Evolutionary conservation across 1,284 basidiomycete genomes (phyloP).

Genomic region (Sanguinoderma infundibulare): DNA sequence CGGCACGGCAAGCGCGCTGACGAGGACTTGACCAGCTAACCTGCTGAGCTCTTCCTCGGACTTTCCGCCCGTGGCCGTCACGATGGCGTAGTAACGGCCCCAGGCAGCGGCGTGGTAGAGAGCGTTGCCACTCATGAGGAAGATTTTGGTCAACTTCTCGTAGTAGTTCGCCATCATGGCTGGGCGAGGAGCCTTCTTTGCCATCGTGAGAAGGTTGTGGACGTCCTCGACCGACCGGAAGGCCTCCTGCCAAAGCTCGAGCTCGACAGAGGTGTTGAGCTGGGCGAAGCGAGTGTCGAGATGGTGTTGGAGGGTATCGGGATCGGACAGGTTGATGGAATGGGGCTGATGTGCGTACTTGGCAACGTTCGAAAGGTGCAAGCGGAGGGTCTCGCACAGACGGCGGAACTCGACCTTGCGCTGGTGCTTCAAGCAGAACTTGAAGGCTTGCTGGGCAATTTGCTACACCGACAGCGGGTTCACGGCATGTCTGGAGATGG

Average conservation of each 20-base stretch:
- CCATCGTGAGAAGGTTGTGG: constrained; percentile 92
- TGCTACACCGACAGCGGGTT: constrained; percentile 52
- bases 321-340: constrained; percentile 97
- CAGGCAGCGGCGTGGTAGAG: constrained; percentile 98
- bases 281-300: constrained; percentile 98
- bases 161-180: constrained; percentile 99
- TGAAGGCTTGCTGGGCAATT: constrained; percentile 97
- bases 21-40: constrained; percentile 91
- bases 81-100: constrained; percentile 82
- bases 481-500: constrained; percentile 6
- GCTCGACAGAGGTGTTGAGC: constrained; percentile 96
- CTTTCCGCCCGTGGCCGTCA: constrained; percentile 69
- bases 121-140: constrained; percentile 91
- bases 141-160: constrained; percentile 97
- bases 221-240: constrained; percentile 99
- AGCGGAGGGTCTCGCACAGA: constrained; percentile 94
- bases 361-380: constrained; percentile 93
- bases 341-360: constrained; percentile 97
- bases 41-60: constrained; percentile 81
- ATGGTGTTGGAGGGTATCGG: constrained; percentile 96
- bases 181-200: constrained; percentile 90
- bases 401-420: constrained; percentile 98
- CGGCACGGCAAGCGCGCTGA: constrained; percentile 93
- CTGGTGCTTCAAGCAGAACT: constrained; percentile 93
- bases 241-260: constrained; percentile 99